Evolutionary conservation across 2,329 filamentous ascomycete genomes (phyloP).

Genomic region (Fusarium haematococcum): DNA sequence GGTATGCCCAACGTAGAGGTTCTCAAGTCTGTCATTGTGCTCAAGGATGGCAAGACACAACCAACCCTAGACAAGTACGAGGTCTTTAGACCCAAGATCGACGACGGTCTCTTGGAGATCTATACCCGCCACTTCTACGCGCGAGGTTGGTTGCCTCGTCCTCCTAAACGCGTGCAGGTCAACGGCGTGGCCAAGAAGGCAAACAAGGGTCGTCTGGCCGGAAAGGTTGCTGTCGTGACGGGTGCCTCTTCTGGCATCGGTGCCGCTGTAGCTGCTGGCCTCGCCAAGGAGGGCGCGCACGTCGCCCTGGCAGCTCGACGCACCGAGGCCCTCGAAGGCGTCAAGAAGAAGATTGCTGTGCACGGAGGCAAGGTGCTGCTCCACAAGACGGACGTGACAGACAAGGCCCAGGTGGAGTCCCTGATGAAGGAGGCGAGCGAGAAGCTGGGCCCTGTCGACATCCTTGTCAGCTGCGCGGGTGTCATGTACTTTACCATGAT

Average conservation of each 20-base stretch:
- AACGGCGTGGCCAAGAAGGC: slow-evolving; percentile 41
- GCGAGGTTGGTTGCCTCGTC: slow-evolving; percentile 77
- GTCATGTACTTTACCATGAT: slow-evolving; percentile 94
- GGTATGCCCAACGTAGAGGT: slow-evolving; percentile 84
- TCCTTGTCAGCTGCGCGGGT: slow-evolving; percentile 82
- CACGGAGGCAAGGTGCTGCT: slow-evolving; percentile 74
- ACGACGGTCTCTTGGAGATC: slow-evolving; percentile 77
- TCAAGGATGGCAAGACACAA: slow-evolving; percentile 76
- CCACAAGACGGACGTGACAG: slow-evolving; percentile 79
- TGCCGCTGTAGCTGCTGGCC: slow-evolving; percentile 76
- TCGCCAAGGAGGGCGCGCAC: slow-evolving; percentile 78
- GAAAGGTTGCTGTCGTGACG: slow-evolving; percentile 80
- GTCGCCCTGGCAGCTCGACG: slow-evolving; percentile 80
- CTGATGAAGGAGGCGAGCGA: slow-evolving; percentile 70
- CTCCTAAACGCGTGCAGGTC: slow-evolving; percentile 63
- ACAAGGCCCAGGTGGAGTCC: slow-evolving; percentile 72
- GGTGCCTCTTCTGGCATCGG: slow-evolving; percentile 85
- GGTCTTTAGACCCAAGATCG: slow-evolving; percentile 75
- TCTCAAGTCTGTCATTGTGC: slow-evolving; percentile 76
- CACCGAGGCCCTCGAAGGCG: slow-evolving; percentile 72
- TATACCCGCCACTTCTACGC: slow-evolving; percentile 86
- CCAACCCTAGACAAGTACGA: slow-evolving; percentile 65
- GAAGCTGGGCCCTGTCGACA: slow-evolving; percentile 78
- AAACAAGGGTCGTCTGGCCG: slow-evolving; percentile 70
- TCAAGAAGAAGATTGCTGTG: slow-evolving; percentile 70